Percentiles rank a stretch among this genome's conserved stretches.
These are phyloP conservation scores for Chaetomiaceae sp. DNA, from an alignment of 2,329 filamentous ascomycete genomes.

Conservation along the genomic window DNA sequence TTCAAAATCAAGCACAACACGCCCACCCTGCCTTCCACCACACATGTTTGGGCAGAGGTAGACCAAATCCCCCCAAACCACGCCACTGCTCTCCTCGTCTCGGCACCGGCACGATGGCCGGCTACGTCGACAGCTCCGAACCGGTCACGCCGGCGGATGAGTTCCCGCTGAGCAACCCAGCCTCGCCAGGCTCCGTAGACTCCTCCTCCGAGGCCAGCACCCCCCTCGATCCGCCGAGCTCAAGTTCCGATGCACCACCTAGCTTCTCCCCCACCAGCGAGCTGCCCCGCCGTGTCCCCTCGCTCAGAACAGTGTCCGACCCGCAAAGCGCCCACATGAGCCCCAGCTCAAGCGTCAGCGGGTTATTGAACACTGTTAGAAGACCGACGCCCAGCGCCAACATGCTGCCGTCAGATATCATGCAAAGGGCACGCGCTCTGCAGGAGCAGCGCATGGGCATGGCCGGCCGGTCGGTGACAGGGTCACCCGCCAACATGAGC, in stretches of 20 bases:
- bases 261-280: slow-evolving; percentile 26
- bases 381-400: slow-evolving; percentile 41
- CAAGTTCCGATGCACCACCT: slow-evolving; percentile 24
- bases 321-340: slow-evolving; percentile 56
- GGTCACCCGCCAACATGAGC: slow-evolving; percentile 17
- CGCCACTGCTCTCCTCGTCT: not conserved
- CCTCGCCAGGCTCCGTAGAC: slow-evolving; percentile 38
- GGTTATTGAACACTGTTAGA: slow-evolving; percentile 62
- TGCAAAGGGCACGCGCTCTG: slow-evolving; percentile 34
- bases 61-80: not conserved
- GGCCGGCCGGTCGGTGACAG: slow-evolving; percentile 20
- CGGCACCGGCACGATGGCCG: slow-evolving; percentile 23
- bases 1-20: not conserved
- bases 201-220: slow-evolving; percentile 44
- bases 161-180: slow-evolving; percentile 33
- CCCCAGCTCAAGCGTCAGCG: slow-evolving; percentile 76
- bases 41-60: slow-evolving; percentile 7
- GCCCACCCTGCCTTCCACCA: not conserved
- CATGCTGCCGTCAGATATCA: slow-evolving; percentile 35
- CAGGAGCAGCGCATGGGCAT: slow-evolving; percentile 32
- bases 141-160: slow-evolving; percentile 46
- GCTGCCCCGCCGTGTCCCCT: slow-evolving; percentile 47
- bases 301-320: slow-evolving; percentile 55
- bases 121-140: slow-evolving; percentile 29
- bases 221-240: slow-evolving; percentile 37